Percentiles rank a stretch among this genome's conserved stretches.
Conservation (phyloP, 192 early-diverging fungal species). For the Polychytrium aggregatum region DNA sequence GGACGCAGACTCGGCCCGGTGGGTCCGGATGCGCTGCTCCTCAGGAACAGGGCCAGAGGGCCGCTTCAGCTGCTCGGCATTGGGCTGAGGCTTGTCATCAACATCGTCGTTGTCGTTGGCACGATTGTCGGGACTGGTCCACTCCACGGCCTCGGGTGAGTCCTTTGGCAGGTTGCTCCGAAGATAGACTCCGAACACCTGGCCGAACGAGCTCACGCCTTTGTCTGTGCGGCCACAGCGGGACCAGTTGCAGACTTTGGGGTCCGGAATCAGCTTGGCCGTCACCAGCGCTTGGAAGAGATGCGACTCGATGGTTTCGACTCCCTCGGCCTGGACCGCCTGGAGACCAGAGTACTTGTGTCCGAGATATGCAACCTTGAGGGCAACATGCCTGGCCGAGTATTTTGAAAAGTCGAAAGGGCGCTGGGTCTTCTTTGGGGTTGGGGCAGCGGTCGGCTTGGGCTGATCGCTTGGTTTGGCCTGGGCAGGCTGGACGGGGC, state of each 20-base stretch:
- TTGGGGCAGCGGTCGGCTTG: not conserved
- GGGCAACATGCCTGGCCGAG: constrained; percentile 64
- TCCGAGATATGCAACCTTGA: constrained; percentile 85
- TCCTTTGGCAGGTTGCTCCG: constrained; percentile 23
- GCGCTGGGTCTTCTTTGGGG: constrained; percentile 8
- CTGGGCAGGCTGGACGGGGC: not conserved
- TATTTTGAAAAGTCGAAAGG: constrained; percentile 72
- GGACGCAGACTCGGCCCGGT: no score
- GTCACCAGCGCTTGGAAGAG: constrained; percentile 72
- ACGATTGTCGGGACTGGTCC: constrained; percentile 10
- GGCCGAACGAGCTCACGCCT: constrained; percentile 84
- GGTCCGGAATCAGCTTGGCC: constrained; percentile 62
- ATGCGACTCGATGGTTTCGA: constrained; percentile 58
- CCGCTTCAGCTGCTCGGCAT: not conserved
- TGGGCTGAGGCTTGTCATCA: not conserved
- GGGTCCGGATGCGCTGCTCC: no score
- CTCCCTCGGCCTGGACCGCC: constrained; percentile 43
- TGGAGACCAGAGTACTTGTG: constrained; percentile 84
- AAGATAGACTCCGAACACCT: constrained; percentile 73
- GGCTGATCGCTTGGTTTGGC: not conserved
- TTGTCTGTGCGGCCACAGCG: constrained; percentile 70
- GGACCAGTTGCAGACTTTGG: constrained; percentile 60
- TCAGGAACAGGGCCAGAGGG: not conserved
- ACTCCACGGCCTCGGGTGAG: constrained; percentile 10
- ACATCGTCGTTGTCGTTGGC: not conserved